Evolutionary conservation across 345 rosid genomes (phyloP), one percentile per base, ranked within the genome.

Genomic region (Reutealis trisperma): DNA sequence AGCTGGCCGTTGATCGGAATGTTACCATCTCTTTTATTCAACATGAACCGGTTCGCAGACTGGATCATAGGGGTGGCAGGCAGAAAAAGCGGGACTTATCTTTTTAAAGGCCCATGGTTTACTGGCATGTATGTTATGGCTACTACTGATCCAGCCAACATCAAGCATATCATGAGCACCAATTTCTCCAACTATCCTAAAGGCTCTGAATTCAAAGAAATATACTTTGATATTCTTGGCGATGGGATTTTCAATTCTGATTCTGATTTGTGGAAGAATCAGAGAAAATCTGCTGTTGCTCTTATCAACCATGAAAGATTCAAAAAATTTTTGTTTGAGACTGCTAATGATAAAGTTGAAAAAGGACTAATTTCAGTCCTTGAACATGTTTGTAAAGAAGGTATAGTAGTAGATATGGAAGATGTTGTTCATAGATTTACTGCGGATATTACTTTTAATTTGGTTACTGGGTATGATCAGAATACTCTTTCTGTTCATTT

Each of bases 171-270:
- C 1, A 81, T 90, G 88, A 90, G 87, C 69, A 11, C 88, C 54
- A 86, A 88, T 79, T 92, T 88, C 67, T 22, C 71, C 2, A 89
- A 90, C 51, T 92, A 77, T 73, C 97, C 90, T 0, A 92, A 89
- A 82, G 94, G 94, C 2, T 21, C 83, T 1, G 84, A 88, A 9
- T 90, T 86, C 83, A 86, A 76, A 81, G 77, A 85, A 77, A 72
- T 86, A 0, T 47, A 47, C 51, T 89, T 89, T 24, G 90, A 90
- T 22, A 72, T 87, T 49, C 75, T 90, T 61, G 94, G 93, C 18
- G 84, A 90, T 58, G 93, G 93, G 37, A 87, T 91, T 75, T 87
- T 88, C 78, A 84, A 81, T 18, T 76, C 84, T 0, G 93, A 90
- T 76, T 74, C 59, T 0, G 91, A 84, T 32, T 25, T 72, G 57